Conservation (phyloP, 441 rosid genomes). For the Erodium trifolium region DNA sequence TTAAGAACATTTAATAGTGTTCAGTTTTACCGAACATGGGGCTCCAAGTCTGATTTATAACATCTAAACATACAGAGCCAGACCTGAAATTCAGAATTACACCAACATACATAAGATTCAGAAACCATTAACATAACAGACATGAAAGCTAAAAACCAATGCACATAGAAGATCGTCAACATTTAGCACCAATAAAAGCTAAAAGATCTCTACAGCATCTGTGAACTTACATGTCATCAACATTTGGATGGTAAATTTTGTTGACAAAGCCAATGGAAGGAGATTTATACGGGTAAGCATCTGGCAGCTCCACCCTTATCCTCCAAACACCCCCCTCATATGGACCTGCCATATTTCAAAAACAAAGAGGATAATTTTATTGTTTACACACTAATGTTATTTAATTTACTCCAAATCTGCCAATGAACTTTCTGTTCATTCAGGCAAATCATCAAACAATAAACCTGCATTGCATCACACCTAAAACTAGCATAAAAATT, state of each 20-base stretch:
- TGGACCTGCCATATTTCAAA: slow-evolving; percentile 36
- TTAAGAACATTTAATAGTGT: neutral
- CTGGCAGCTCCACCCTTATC: slow-evolving; percentile 65
- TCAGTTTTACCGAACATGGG: slow-evolving; percentile 70
- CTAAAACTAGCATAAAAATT: neutral
- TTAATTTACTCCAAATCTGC: neutral
- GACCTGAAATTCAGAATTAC: slow-evolving; percentile 50
- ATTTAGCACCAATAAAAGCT: slow-evolving; percentile 10
- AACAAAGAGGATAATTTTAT: neutral
- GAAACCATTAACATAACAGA: neutral
- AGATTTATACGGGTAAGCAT: slow-evolving; percentile 74
- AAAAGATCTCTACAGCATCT: slow-evolving; percentile 14
- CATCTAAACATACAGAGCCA: slow-evolving; percentile 92
- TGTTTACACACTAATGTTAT: neutral
- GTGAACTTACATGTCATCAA: slow-evolving; percentile 56
- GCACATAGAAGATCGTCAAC: neutral
- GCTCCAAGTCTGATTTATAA: slow-evolving; percentile 92
- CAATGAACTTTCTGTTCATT: slow-evolving; percentile 19
- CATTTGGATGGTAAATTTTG: slow-evolving; percentile 70
- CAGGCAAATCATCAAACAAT: slow-evolving; percentile 22
- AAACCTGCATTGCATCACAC: slow-evolving; percentile 20
- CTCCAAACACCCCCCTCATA: slow-evolving; percentile 68
- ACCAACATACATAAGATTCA: slow-evolving; percentile 1
- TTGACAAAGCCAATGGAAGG: slow-evolving; percentile 66
- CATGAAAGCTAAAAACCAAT: neutral